These are phyloP conservation scores for Backusella tarrabulga DNA, from an alignment of 192 early-diverging fungal genomes.

Conservation along the genomic window DNA sequence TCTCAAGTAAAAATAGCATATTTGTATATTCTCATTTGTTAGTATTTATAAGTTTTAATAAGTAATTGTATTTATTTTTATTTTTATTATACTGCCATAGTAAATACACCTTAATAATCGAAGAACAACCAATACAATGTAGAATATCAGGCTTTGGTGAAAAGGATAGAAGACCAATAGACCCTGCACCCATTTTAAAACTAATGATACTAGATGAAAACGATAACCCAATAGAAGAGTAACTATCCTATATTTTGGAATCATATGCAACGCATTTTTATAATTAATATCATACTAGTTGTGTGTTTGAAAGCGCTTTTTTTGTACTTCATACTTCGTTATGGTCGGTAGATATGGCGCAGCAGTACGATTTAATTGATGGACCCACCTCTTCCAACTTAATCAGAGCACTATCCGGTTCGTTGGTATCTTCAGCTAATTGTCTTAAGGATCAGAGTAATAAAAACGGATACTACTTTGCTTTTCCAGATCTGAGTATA, in stretches of 20 bases:
- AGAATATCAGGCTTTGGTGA: conserved; percentile 83
- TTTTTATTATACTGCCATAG: conserved; percentile 34
- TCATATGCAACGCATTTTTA: neutral
- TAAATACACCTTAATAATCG: conserved; percentile 56
- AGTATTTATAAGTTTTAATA: neutral
- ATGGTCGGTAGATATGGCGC: conserved; percentile 55
- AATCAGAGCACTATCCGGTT: conserved; percentile 58
- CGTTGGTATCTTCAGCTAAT: conserved; percentile 58
- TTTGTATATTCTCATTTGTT: neutral
- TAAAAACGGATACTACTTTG: conserved; percentile 72
- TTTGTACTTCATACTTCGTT: conserved; percentile 61
- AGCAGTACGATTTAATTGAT: conserved; percentile 52
- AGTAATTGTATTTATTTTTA: neutral
- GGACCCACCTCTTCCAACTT: conserved; percentile 47
- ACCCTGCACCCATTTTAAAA: conserved; percentile 75
- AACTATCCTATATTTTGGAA: conserved; percentile 25
- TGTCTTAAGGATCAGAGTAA: conserved; percentile 52
- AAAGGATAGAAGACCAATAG: conserved; percentile 76
- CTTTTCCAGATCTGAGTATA: conserved; percentile 76
- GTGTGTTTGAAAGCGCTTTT: conserved; percentile 28
- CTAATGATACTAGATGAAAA: conserved; percentile 58
- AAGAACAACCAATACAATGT: conserved; percentile 72
- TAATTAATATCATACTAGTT: neutral
- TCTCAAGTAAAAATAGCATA: neutral
- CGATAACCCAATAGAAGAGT: conserved; percentile 49